Evolutionary conservation across 345 rosid species (phyloP).

Genomic region (Chamaenerion angustifolium): DNA sequence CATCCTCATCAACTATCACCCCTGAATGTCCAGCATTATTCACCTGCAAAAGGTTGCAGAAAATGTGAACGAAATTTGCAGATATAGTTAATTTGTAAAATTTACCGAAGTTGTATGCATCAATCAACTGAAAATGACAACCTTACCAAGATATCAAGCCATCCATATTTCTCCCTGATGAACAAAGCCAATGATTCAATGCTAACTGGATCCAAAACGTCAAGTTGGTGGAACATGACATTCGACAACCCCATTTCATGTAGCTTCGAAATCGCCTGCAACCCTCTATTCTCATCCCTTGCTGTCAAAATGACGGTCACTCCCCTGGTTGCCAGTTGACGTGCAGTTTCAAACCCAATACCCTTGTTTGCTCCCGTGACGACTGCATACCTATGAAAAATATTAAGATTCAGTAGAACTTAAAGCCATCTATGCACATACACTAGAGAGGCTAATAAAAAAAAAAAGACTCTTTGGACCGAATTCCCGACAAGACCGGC

Average conservation of each 20-base stretch:
- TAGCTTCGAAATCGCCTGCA: slow-evolving; percentile 20
- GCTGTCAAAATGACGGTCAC: slow-evolving; percentile 34
- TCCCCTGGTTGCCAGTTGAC: slow-evolving; percentile 28
- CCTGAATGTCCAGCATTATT: slow-evolving; percentile 37
- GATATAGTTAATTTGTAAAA: no score
- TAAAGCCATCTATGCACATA: background rate
- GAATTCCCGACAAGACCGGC: no score
- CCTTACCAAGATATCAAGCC: slow-evolving; percentile 35
- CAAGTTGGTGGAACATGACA: slow-evolving; percentile 39
- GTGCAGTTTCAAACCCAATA: slow-evolving; percentile 32
- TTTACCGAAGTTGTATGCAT: background rate
- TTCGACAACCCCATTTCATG: slow-evolving; percentile 20
- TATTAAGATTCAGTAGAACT: background rate
- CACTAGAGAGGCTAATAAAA: no score
- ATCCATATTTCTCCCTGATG: slow-evolving; percentile 18
- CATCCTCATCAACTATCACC: slow-evolving; percentile 21
- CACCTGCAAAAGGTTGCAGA: slow-evolving; percentile 14
- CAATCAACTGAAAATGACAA: background rate
- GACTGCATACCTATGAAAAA: slow-evolving; percentile 22
- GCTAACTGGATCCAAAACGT: slow-evolving; percentile 30
- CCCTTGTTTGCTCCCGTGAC: slow-evolving; percentile 44
- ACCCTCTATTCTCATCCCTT: slow-evolving; percentile 28
- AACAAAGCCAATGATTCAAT: slow-evolving; percentile 17
- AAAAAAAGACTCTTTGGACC: no score
- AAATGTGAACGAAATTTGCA: no score